Conservation (phyloP, 2,329 filamentous ascomycete genomes). For the Coniochaeta ligniaria region DNA sequence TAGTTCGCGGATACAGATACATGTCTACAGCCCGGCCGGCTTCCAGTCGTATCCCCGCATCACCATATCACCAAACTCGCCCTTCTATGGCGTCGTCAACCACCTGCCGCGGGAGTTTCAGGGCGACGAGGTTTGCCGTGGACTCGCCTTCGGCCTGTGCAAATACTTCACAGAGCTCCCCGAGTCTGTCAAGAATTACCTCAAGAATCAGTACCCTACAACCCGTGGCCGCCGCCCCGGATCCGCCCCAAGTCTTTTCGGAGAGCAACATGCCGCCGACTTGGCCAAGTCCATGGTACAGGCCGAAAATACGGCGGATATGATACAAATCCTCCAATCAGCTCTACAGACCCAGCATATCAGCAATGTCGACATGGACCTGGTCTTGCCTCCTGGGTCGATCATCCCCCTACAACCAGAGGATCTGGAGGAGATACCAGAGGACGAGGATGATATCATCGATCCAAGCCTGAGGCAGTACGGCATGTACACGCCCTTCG, state of each 20-base stretch:
- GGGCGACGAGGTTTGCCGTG: constrained; percentile 88
- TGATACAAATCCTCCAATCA: constrained; percentile 65
- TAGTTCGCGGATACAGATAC: constrained; percentile 89
- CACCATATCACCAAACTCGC: constrained; percentile 86
- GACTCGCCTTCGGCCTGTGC: constrained; percentile 82
- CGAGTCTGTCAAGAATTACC: constrained; percentile 62
- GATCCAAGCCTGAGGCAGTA: constrained; percentile 63
- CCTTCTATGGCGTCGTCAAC: constrained; percentile 84
- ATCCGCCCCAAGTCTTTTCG: constrained; percentile 65
- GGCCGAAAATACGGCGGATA: constrained; percentile 68
- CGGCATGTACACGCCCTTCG: constrained; percentile 67
- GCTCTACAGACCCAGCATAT: constrained; percentile 76
- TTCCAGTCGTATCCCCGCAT: constrained; percentile 85
- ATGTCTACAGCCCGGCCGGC: constrained; percentile 84
- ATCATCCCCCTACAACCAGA: constrained; percentile 59
- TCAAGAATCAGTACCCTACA: constrained; percentile 52
- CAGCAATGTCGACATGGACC: constrained; percentile 79
- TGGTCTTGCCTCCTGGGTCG: constrained; percentile 73
- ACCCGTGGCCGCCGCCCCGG: constrained; percentile 51
- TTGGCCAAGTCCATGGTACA: constrained; percentile 77
- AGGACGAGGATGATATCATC: constrained; percentile 59
- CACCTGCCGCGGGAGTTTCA: constrained; percentile 89
- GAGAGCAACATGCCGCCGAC: constrained; percentile 88
- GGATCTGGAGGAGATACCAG: constrained; percentile 50
- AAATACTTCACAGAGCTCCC: constrained; percentile 93